phyloP scores from a whole-genome alignment of 2,329 filamentous ascomycete species.

The Zopfia rhizophila region DNA sequence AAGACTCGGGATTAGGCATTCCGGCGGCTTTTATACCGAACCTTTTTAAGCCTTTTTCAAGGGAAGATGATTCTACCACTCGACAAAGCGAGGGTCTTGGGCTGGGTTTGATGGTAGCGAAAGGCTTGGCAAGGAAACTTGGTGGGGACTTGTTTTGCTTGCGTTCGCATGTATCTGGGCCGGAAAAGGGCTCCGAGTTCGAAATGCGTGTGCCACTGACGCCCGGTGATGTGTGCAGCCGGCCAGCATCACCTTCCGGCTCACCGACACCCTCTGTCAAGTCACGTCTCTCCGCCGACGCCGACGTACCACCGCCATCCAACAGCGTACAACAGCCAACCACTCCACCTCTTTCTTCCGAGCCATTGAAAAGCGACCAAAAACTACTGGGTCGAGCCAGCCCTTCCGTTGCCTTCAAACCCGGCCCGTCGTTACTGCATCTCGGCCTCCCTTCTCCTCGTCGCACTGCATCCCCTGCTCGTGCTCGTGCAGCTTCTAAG shows the following conservation, averaged over 20 bases:
- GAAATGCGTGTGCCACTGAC: constrained; percentile 72
- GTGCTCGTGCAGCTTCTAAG: constrained; percentile 26
- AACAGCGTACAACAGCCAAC: constrained; percentile 31
- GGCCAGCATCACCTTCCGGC: constrained; percentile 62
- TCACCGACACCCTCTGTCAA: constrained; percentile 54
- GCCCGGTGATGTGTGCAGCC: constrained; percentile 61
- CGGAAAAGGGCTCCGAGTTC: constrained; percentile 72
- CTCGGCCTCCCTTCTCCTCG: constrained; percentile 41
- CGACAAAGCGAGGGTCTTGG: constrained; percentile 75
- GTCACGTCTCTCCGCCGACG: constrained; percentile 43
- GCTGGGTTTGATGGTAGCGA: constrained; percentile 76
- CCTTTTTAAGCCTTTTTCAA: constrained; percentile 75
- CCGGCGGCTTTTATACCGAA: constrained; percentile 72
- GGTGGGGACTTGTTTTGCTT: constrained; percentile 74
- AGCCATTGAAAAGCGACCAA: constrained; percentile 31
- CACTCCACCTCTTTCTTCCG: constrained; percentile 41
- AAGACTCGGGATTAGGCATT: constrained; percentile 75
- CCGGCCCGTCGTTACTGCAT: constrained; percentile 17
- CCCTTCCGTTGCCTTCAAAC: constrained; percentile 13
- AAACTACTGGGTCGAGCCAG: constrained; percentile 16
- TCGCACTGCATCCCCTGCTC: constrained; percentile 40
- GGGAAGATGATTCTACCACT: constrained; percentile 74
- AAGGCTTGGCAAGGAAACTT: constrained; percentile 74
- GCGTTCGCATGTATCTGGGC: constrained; percentile 69
- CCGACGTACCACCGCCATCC: constrained; percentile 32